Conservation (phyloP, 345 rosid genomes). For the Cardiospermum halicacabum region DNA sequence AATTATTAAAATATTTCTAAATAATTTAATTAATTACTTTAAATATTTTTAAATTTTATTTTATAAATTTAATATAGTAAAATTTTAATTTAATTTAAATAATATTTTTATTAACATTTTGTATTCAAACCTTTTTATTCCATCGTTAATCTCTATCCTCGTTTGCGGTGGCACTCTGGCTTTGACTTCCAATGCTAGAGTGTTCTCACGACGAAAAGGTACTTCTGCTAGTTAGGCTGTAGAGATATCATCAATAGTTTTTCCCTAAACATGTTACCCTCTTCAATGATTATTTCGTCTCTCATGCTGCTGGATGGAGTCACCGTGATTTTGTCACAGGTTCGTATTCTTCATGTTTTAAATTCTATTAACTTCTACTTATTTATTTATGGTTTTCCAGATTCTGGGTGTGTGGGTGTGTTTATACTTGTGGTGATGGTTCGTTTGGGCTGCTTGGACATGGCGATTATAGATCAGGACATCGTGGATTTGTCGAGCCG, state of each 20-base stretch:
- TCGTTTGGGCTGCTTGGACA: slow-evolving; percentile 96
- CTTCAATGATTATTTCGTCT: slow-evolving; percentile 32
- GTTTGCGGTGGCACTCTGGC: slow-evolving; percentile 91
- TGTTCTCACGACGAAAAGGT: slow-evolving; percentile 85
- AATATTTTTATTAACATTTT: no score
- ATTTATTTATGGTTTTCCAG: slow-evolving; percentile 23
- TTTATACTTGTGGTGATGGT: slow-evolving; percentile 87
- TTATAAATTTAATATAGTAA: no score
- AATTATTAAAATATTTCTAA: no score
- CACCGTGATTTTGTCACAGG: slow-evolving; percentile 90
- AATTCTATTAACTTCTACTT: neutral
- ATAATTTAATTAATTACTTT: no score
- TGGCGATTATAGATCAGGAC: slow-evolving; percentile 59
- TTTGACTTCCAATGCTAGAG: slow-evolving; percentile 58
- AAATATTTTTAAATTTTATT: no score
- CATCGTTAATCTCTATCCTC: slow-evolving; percentile 56
- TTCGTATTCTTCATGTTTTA: slow-evolving; percentile 15
- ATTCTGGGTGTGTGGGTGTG: slow-evolving; percentile 43
- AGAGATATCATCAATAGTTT: slow-evolving; percentile 42
- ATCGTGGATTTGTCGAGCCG: no score
- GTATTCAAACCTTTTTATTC: no score
- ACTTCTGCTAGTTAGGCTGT: slow-evolving; percentile 88
- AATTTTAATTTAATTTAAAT: no score
- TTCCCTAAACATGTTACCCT: slow-evolving; percentile 37
- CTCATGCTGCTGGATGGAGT: slow-evolving; percentile 87